Evolutionary conservation across 257 asterid genomes (phyloP), one percentile per base, ranked within the genome.

Genomic region (Solanum dulcamara): DNA sequence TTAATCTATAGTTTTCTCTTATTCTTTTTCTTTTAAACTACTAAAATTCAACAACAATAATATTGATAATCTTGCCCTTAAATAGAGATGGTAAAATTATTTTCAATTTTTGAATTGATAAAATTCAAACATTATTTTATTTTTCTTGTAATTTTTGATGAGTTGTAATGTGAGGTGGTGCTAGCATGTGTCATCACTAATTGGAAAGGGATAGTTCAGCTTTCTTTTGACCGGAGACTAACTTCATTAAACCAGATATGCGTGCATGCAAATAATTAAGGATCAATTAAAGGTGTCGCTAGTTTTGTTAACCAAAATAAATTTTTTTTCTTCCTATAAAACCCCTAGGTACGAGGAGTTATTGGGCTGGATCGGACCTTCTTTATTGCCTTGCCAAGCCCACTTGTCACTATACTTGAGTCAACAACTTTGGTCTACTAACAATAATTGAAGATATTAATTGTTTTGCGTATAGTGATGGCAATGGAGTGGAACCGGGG

Each of bases 221-320:
- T 87, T 90, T 85, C 83, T 20, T 88, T 88, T 92, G 92, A 90
- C 95, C 92, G 80, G 67, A 26, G 88, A 90, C 86, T 75, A 68
- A 26, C 40, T 3, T 14, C 18, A 77, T 46, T 44, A 77, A 28
- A 28, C 72, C 22, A 32, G 72, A 33, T 88, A 83, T 87, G 84
- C 86, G 62, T 86, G 87, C 88, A 30, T 17, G 32, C 86, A 86
- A 77, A 81, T 53, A 88, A 89, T 87, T 62, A 87, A 88, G 79
- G 55, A 90, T 37, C 81, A 59, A 84, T 84, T 53, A 42, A 38
- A 38, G 42, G 7, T 38, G 42, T 38, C n/a, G n/a, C n/a, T n/a
- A n/a, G n/a, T n/a, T n/a, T n/a, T n/a, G n/a, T n/a, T n/a, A n/a
- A n/a, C n/a, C n/a, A n/a, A n/a, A n/a, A n/a, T n/a, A n/a, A n/a